Evolutionary conservation across 108 stramenopile species (phyloP).

Genomic region (Mediolabrus comicus): DNA sequence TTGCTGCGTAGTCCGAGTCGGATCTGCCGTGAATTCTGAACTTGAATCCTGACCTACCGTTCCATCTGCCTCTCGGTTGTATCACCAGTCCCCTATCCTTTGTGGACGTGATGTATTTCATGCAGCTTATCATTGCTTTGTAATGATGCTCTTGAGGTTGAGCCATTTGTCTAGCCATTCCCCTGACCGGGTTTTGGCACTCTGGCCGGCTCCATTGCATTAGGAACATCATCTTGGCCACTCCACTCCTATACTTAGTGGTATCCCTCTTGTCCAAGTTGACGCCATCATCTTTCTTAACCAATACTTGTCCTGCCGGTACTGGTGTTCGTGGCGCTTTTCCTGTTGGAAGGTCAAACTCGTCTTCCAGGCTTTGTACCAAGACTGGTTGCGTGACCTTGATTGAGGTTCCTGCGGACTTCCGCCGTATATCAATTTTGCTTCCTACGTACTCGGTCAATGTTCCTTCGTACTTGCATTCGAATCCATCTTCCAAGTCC

Average conservation of each 20-base stretch:
- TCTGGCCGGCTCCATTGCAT: conserved; percentile 29
- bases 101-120: conserved; percentile 11
- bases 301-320: conserved; percentile 1
- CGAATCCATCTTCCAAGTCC: conserved; percentile 20
- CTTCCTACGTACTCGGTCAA: conserved; percentile 50
- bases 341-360: conserved; percentile 12
- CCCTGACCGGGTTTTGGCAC: conserved; percentile 37
- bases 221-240: conserved; percentile 31
- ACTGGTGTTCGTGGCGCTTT: conserved; percentile 20
- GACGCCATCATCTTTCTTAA: not conserved
- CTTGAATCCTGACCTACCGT: conserved; percentile 14
- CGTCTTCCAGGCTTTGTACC: conserved; percentile 36
- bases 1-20: conserved; percentile 27
- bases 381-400: conserved; percentile 50
- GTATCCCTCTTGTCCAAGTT: not conserved
- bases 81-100: conserved; percentile 8
- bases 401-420: not conserved
- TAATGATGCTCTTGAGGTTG: not conserved
- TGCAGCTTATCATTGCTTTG: conserved; percentile 12
- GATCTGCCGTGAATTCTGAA: conserved; percentile 8
- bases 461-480: conserved; percentile 27
- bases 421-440: conserved; percentile 18
- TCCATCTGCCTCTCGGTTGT: conserved; percentile 3
- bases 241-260: conserved; percentile 11
- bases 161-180: conserved; percentile 18